Percentiles rank a stretch among this genome's conserved stretches.
Evolutionary conservation across 2,329 filamentous ascomycete species (phyloP).

Genomic region (Chrysoporthe puriensis): DNA sequence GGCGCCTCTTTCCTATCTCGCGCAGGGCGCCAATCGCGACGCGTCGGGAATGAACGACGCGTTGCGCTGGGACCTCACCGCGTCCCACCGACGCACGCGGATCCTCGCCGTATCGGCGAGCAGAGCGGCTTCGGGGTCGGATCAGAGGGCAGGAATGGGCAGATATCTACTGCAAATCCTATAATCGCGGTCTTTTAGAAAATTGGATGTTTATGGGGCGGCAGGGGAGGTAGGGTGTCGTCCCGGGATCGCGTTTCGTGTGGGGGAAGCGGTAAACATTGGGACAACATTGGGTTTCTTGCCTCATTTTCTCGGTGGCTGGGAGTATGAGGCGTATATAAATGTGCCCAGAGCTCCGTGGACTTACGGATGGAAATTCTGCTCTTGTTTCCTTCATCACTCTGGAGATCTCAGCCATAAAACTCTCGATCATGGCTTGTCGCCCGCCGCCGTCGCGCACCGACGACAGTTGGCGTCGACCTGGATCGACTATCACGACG

Average conservation of each 20-base stretch:
- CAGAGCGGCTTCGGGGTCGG: background rate
- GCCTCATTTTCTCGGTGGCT: constrained; percentile 1
- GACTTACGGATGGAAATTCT: background rate
- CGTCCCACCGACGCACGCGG: no score
- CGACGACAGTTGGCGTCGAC: background rate
- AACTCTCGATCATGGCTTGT: background rate
- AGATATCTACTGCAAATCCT: background rate
- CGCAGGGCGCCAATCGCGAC: no score
- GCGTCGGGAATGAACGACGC: no score
- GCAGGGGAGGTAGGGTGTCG: background rate
- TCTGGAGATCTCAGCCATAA: background rate
- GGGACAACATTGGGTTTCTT: constrained; percentile 5
- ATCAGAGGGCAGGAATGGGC: background rate
- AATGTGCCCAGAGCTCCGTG: background rate
- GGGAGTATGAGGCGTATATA: background rate
- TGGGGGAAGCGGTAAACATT: constrained; percentile 7
- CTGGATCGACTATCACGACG: background rate
- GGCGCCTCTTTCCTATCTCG: no score
- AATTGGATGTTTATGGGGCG: background rate
- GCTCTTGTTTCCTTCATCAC: background rate
- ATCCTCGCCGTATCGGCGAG: no score
- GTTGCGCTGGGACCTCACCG: no score
- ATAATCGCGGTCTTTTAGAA: background rate
- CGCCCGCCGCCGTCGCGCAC: background rate
- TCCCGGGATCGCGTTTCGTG: background rate